Percentiles rank a stretch among this genome's conserved stretches.
Evolutionary conservation across 192 early-diverging fungal genomes (phyloP).

Genomic region (Umbelopsis vinacea): DNA sequence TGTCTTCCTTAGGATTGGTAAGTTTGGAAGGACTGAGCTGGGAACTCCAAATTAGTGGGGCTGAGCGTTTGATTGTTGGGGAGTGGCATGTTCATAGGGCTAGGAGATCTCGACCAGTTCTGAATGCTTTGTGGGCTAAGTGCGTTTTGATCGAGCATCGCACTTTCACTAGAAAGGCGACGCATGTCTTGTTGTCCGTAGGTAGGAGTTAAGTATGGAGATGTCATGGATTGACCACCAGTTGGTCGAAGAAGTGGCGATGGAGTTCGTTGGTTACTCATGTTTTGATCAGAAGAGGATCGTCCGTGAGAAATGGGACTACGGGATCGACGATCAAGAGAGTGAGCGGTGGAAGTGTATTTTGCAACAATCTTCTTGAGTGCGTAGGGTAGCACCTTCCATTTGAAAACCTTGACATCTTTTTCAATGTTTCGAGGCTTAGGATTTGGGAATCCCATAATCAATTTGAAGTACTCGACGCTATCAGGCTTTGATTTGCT

Average conservation of each 20-base stretch:
- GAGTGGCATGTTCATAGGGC: conserved; percentile 3
- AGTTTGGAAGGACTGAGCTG: neutral
- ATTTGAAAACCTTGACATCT: conserved; percentile 85
- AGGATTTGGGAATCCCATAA: conserved; percentile 81
- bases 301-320: conserved; percentile 11
- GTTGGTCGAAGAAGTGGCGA: neutral
- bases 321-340: conserved; percentile 10
- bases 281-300: neutral
- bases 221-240: neutral
- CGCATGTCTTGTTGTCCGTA: conserved; percentile 3
- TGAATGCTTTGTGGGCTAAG: conserved; percentile 15
- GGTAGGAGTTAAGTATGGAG: conserved; percentile 7
- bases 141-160: neutral
- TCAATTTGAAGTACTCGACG: conserved; percentile 73
- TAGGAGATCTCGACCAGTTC: conserved; percentile 5
- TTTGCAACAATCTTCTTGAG: conserved; percentile 81
- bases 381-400: conserved; percentile 69
- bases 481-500: conserved; percentile 75
- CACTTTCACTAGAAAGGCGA: neutral
- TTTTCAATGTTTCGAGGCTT: conserved; percentile 89
- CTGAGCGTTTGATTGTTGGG: neutral
- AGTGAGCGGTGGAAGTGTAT: conserved; percentile 45
- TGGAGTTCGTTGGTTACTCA: neutral
- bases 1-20: neutral
- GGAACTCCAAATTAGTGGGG: neutral